Evolutionary conservation across 176 grass and related monocot genomes (phyloP).

Genomic region (Hyparrhenia diplandra): DNA sequence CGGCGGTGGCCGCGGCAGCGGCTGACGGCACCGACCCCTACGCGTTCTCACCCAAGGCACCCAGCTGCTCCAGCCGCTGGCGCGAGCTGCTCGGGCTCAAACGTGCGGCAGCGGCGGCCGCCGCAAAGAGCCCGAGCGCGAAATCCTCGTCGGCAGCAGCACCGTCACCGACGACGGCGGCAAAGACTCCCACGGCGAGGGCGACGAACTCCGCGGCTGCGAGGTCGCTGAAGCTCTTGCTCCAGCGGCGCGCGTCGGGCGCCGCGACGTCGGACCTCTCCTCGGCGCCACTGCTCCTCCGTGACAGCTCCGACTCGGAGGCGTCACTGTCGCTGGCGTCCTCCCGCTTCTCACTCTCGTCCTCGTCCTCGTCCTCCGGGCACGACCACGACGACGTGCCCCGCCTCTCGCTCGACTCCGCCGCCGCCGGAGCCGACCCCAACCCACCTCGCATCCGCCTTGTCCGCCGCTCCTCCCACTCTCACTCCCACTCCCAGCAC

Average conservation of each 20-base stretch:
- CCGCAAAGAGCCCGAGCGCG: conserved; percentile 20
- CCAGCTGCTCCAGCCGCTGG: conserved; percentile 90
- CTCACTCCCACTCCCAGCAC: conserved; percentile 25
- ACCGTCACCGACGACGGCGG: neutral
- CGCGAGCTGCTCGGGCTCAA: conserved; percentile 77
- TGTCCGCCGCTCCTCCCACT: too few relatives aligned
- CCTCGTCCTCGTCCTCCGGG: conserved; percentile 60
- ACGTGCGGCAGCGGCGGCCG: neutral
- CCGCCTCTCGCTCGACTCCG: conserved; percentile 77
- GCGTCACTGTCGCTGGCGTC: conserved; percentile 53
- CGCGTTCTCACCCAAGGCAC: conserved; percentile 90
- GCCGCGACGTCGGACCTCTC: conserved; percentile 39
- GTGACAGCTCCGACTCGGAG: conserved; percentile 78
- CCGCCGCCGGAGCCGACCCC: conserved; percentile 7
- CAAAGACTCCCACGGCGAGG: too few relatives aligned
- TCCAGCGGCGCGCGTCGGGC: conserved; percentile 50
- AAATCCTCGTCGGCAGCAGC: conserved; percentile 33
- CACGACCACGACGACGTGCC: conserved; percentile 79
- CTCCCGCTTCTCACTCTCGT: conserved; percentile 77
- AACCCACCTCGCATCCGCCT: conserved; percentile 54
- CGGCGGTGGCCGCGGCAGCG: neutral
- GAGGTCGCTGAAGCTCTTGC: conserved; percentile 61
- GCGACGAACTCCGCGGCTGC: conserved; percentile 24
- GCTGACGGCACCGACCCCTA: conserved; percentile 40
- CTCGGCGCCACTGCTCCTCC: conserved; percentile 66